Base-by-base conservation (phyloP, 2,329 filamentous ascomycete genomes). In the Cyphellophora europaea region DNA sequence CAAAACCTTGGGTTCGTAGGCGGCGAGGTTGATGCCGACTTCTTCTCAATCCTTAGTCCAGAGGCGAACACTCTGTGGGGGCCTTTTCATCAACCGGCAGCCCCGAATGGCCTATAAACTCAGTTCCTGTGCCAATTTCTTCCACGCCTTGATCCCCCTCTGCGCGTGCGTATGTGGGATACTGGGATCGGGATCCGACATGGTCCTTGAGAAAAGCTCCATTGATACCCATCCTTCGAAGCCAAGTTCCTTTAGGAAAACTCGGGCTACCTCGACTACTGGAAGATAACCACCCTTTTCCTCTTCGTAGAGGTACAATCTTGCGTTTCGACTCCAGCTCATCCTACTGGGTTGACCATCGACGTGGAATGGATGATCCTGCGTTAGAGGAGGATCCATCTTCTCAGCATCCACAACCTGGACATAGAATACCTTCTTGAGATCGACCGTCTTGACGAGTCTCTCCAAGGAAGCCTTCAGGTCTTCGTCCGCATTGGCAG, bases 321-420 rank as follows among this genome's bases (percentile, higher is more conserved):
- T 64, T 43, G 78, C 82, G 52, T 87, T 87, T n/a, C 83, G 62
- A 28, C 73, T 82, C 83, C 83, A 88, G 51, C 71, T 83, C 83
- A 88, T 88, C 4, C 77, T 59, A 2, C 71, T 51, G 11, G 69
- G 71, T 54, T 81, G 77, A 3, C 63, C 67, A 0, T 65, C 54
- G 4, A 71, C 62, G 56, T 79, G 69, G 47, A 72, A 79, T 3
- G 63, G 53, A 52, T 83, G 77, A 1, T 64, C 67, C 14, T 65
- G 52, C 2, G 67, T 49, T 6, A 88, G 56, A 0, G 81, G 80
- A 11, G 60, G 49, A 0, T 54, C 47, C 4, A 87, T 62, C 3
- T 69, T 64, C 53, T 84, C 79, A 1, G 74, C 83, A 49, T 88
- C 82, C 2, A 82, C 82, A 6, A 87, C 68, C 52, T 89, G 83